These are phyloP conservation scores for Penicillium silybi DNA, from an alignment of 495 filamentous ascomycete genomes.

Conservation along the genomic window DNA sequence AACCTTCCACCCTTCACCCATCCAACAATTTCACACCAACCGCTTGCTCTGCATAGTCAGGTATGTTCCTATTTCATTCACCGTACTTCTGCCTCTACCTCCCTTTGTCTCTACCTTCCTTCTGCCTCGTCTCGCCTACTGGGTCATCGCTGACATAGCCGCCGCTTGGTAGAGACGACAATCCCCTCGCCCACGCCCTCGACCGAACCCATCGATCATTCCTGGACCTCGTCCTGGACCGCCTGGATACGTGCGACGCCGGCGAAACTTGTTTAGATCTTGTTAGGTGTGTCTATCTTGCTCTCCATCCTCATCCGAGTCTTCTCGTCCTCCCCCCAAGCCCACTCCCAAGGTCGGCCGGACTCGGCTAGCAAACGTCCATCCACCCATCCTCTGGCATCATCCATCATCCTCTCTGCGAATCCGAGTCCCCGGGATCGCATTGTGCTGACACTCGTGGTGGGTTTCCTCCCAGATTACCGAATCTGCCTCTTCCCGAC, in stretches of 20 bases:
- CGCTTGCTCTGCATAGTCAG: slow-evolving; percentile 11
- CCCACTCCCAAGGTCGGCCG: slow-evolving; percentile 31
- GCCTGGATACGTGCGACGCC: slow-evolving; percentile 29
- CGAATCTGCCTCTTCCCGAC: slow-evolving; percentile 29
- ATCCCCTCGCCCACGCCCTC: slow-evolving; percentile 27
- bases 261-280: slow-evolving; percentile 20
- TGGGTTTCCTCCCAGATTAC: slow-evolving; percentile 22
- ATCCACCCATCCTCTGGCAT: slow-evolving; percentile 22
- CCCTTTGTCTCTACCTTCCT: slow-evolving; percentile 3
- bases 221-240: slow-evolving; percentile 16
- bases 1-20: slow-evolving; percentile 25
- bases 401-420: slow-evolving; percentile 15
- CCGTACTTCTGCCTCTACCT: background rate
- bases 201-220: slow-evolving; percentile 25
- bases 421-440: slow-evolving; percentile 10
- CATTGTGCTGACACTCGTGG: slow-evolving; percentile 29
- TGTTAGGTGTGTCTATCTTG: slow-evolving; percentile 35
- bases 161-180: slow-evolving; percentile 39
- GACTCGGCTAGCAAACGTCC: slow-evolving; percentile 28
- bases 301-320: slow-evolving; percentile 42
- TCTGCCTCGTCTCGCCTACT: slow-evolving; percentile 18
- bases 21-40: slow-evolving; percentile 13
- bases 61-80: slow-evolving; percentile 16
- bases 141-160: slow-evolving; percentile 43
- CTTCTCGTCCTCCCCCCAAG: slow-evolving; percentile 24